phyloP scores from a whole-genome alignment of 2,329 filamentous ascomycete genomes.

The Ophidiomyces ophidiicola region DNA sequence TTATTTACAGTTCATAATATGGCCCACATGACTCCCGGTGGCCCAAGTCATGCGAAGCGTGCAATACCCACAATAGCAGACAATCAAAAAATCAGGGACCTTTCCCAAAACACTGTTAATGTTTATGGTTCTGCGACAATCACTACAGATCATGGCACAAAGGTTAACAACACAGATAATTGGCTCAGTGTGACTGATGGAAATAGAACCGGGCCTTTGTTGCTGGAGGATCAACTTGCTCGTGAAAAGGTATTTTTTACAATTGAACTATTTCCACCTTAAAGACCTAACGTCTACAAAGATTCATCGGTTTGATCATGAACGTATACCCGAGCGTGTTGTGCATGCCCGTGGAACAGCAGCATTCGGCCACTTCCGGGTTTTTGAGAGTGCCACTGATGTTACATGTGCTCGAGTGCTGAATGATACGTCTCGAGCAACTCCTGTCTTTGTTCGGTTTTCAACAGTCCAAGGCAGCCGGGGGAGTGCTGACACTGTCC shows the following conservation, averaged over 20 bases:
- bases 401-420: constrained; percentile 52
- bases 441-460: constrained; percentile 57
- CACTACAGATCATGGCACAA: constrained; percentile 67
- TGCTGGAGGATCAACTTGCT: constrained; percentile 60
- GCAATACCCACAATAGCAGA: constrained; percentile 16
- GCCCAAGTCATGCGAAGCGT: constrained; percentile 23
- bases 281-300: constrained; percentile 14
- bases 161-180: constrained; percentile 60
- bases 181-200: constrained; percentile 57
- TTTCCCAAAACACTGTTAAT: constrained; percentile 48
- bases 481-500: constrained; percentile 66
- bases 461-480: constrained; percentile 65
- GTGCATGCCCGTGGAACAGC: constrained; percentile 54
- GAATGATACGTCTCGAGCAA: constrained; percentile 55
- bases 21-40: constrained; percentile 15
- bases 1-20: neutral
- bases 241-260: constrained; percentile 54
- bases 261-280: neutral
- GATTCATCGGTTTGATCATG: constrained; percentile 59
- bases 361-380: constrained; percentile 55
- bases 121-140: constrained; percentile 47
- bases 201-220: constrained; percentile 51
- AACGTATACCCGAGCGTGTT: constrained; percentile 56
- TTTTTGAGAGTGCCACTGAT: constrained; percentile 51
- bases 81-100: constrained; percentile 48